Conservation (phyloP, 805 yeast genomes). For the Novakomyces olei region DNA sequence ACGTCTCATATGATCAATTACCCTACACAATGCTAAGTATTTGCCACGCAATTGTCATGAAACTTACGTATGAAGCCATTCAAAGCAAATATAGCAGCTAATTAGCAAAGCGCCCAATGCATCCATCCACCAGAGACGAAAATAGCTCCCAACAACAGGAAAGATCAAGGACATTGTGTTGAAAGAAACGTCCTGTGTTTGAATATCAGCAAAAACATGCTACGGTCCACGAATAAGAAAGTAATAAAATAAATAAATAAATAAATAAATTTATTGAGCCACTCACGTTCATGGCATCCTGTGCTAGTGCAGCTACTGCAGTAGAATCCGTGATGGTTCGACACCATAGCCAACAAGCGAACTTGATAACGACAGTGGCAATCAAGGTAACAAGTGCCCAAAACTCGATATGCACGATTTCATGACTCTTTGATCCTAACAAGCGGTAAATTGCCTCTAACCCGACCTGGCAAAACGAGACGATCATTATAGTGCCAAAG, state of each 20-base stretch:
- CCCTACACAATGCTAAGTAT: background rate
- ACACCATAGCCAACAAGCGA: slow-evolving; percentile 45
- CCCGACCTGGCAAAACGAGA: slow-evolving; percentile 51
- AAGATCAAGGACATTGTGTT: slow-evolving; percentile 52
- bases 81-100: slow-evolving; percentile 36
- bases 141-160: slow-evolving; percentile 37
- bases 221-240: slow-evolving; percentile 12
- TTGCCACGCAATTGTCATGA: background rate
- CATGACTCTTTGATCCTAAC: slow-evolving; percentile 22
- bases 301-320: slow-evolving; percentile 57
- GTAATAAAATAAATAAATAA: slow-evolving; percentile 54
- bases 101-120: slow-evolving; percentile 48
- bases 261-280: too few relatives aligned
- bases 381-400: slow-evolving; percentile 40
- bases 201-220: slow-evolving; percentile 1
- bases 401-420: slow-evolving; percentile 23
- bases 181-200: slow-evolving; percentile 10
- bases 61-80: slow-evolving; percentile 32
- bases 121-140: slow-evolving; percentile 47
- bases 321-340: slow-evolving; percentile 34
- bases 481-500: slow-evolving; percentile 44
- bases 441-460: slow-evolving; percentile 26
- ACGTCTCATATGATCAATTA: background rate
- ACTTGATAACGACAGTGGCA: slow-evolving; percentile 35
- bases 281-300: slow-evolving; percentile 66